Evolutionary conservation across 2,329 filamentous ascomycete genomes (phyloP).

Genomic region (Penicillium capsulatum): DNA sequence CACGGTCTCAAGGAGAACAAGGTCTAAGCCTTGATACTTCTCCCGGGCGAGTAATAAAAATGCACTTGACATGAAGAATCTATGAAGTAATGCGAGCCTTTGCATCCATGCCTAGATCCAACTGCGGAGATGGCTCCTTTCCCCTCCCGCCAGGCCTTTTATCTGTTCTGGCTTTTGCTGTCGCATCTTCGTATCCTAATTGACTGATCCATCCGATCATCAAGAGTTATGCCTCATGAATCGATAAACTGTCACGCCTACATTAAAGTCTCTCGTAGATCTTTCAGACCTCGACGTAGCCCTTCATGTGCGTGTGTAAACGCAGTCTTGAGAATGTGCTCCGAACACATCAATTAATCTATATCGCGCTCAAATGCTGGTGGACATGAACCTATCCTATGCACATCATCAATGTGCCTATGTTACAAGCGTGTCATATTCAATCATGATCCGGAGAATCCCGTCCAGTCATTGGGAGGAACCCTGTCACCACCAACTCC

Average conservation of each 20-base stretch:
- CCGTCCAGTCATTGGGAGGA: conserved; percentile 11
- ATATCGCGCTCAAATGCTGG: not conserved
- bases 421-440: not conserved
- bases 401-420: not conserved
- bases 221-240: conserved; percentile 39
- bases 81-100: conserved; percentile 20
- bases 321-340: too few species aligned
- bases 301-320: too few species aligned
- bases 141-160: conserved; percentile 14
- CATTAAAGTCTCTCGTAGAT: too few species aligned
- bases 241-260: conserved; percentile 27
- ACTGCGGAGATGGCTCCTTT: conserved; percentile 10
- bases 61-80: conserved; percentile 25
- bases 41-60: conserved; percentile 13
- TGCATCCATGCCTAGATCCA: conserved; percentile 12
- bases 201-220: conserved; percentile 24
- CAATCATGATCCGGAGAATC: conserved; percentile 7
- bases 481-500: not conserved
- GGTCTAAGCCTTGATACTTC: conserved; percentile 60
- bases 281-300: too few species aligned
- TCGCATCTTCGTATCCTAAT: conserved; percentile 30
- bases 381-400: not conserved
- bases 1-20: conserved; percentile 84
- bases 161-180: conserved; percentile 22
- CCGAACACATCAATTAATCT: not conserved